Conservation (phyloP, 2,329 filamentous ascomycete genomes). For the Thielaviopsis euricoi region DNA sequence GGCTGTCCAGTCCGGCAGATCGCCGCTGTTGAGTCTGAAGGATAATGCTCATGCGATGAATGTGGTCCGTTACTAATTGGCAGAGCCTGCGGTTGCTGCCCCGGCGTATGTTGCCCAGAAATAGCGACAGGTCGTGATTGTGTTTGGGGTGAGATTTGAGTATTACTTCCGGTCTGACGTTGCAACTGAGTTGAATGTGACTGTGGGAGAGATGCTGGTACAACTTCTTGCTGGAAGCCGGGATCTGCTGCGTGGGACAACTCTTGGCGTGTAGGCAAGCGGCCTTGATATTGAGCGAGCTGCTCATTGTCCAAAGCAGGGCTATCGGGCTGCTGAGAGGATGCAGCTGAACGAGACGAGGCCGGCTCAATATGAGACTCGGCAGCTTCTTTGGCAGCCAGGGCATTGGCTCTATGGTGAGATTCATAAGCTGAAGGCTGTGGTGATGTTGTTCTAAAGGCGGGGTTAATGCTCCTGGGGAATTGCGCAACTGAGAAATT, state of each 20-base stretch:
- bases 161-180: background rate
- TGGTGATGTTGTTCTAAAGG: conserved; percentile 88
- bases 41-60: conserved; percentile 76
- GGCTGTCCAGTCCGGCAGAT: conserved; percentile 62
- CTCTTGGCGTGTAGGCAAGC: background rate
- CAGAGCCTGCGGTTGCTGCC: background rate
- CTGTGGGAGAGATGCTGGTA: background rate
- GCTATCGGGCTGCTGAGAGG: background rate
- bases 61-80: conserved; percentile 29
- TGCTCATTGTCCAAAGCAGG: conserved; percentile 30
- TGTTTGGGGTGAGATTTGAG: background rate
- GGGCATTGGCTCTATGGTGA: conserved; percentile 69
- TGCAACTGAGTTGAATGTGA: background rate
- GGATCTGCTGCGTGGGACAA: background rate
- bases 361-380: conserved; percentile 3
- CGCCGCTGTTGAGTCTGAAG: conserved; percentile 93
- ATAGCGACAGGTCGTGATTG: background rate
- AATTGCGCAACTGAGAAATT: conserved; percentile 93
- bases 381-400: conserved; percentile 33
- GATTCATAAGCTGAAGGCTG: conserved; percentile 87
- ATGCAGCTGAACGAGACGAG: background rate
- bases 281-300: conserved; percentile 27
- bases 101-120: background rate
- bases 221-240: background rate
- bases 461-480: conserved; percentile 84